Evolutionary conservation across 73 alveolate genomes (phyloP).

Genomic region (Paramecium sexaurelia): DNA sequence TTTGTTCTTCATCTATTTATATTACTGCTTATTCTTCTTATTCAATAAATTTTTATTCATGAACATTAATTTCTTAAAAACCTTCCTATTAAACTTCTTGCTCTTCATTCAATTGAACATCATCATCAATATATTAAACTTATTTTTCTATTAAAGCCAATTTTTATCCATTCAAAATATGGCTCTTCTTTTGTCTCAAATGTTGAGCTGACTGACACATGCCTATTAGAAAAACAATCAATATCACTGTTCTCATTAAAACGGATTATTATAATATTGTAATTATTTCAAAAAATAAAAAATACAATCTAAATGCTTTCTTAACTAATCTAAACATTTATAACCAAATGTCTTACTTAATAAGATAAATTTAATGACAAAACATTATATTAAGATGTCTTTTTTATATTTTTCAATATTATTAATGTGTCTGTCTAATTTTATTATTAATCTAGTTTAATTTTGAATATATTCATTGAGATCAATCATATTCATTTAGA

Average conservation of each 20-base stretch:
- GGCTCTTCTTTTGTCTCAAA: neutral
- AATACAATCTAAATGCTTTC: neutral
- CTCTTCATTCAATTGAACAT: neutral
- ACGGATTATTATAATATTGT: constrained; percentile 13
- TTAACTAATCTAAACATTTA: neutral
- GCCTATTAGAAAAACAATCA: neutral
- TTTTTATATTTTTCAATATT: no score
- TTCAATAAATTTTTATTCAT: neutral
- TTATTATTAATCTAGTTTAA: no score
- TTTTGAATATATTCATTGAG: no score
- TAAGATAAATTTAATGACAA: no score
- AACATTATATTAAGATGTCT: no score
- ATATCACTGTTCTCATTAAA: neutral
- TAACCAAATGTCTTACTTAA: no score
- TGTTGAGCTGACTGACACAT: neutral
- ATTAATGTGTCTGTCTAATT: no score
- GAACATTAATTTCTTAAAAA: neutral
- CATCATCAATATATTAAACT: constrained; percentile 9
- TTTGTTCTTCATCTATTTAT: constrained; percentile 14
- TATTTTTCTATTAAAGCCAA: neutral
- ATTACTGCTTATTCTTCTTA: neutral
- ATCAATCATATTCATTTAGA: no score
- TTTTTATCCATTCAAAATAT: neutral
- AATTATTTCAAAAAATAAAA: neutral
- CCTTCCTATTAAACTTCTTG: neutral